Conservation (phyloP, 257 asterid species). For the Primulina huaijiensis region DNA sequence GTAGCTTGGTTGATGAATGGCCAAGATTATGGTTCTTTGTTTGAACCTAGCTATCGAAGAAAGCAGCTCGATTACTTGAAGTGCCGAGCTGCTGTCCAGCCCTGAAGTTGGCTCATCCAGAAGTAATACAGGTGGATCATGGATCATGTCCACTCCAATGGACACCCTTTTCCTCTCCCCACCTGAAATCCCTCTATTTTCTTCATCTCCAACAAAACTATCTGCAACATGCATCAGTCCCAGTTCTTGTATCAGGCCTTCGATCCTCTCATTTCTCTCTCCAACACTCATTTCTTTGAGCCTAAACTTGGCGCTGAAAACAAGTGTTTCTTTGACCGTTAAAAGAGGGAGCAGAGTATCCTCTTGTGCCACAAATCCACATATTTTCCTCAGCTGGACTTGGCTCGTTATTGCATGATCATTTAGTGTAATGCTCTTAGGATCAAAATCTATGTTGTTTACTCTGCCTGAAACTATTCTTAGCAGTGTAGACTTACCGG, state of each 20-base stretch:
- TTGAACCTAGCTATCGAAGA: conserved; percentile 69
- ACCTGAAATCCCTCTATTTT: conserved; percentile 76
- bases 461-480: conserved; percentile 65
- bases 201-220: conserved; percentile 77
- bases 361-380: conserved; percentile 84
- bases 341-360: conserved; percentile 74
- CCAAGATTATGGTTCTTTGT: conserved; percentile 54
- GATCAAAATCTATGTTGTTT: conserved; percentile 43
- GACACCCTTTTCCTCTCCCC: conserved; percentile 85
- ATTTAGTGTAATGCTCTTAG: conserved; percentile 48
- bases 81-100: conserved; percentile 83
- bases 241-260: conserved; percentile 71
- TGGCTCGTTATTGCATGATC: conserved; percentile 41
- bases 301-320: conserved; percentile 68
- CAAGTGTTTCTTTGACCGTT: conserved; percentile 69
- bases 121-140: conserved; percentile 68
- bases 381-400: conserved; percentile 56
- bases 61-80: conserved; percentile 69
- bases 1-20: conserved; percentile 86
- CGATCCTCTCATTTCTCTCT: conserved; percentile 53
- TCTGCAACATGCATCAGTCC: conserved; percentile 72
- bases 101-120: conserved; percentile 94
- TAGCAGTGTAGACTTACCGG: conserved; percentile 74
- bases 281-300: conserved; percentile 41
- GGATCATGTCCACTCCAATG: conserved; percentile 79